phyloP scores from a whole-genome alignment of 2,329 filamentous ascomycete species.

The Reticulascus tulasneorum region DNA sequence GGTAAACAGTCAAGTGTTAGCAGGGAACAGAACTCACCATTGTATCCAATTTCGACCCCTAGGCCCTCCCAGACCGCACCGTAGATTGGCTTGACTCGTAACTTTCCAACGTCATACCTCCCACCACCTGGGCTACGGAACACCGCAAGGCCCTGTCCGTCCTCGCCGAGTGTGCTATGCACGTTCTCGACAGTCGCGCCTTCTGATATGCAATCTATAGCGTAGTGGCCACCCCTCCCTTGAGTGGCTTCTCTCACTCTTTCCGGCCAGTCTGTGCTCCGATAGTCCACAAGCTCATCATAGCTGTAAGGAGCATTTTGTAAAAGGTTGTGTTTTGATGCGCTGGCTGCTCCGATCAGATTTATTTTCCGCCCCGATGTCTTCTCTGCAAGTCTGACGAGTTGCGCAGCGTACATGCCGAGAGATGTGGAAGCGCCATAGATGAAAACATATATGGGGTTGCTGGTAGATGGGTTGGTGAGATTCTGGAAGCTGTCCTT shows the following conservation, averaged over 20 bases:
- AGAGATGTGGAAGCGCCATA: conserved; percentile 29
- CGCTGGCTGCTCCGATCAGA: conserved; percentile 26
- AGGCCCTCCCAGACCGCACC: conserved; percentile 39
- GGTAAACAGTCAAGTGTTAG: not conserved
- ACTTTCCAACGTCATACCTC: conserved; percentile 15
- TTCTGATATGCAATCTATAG: conserved; percentile 36
- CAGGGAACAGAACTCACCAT: conserved; percentile 21
- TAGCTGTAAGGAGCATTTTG: conserved; percentile 30
- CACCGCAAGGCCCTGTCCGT: conserved; percentile 20
- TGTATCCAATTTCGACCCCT: conserved; percentile 34
- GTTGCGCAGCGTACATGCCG: conserved; percentile 27
- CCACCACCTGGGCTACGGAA: conserved; percentile 20
- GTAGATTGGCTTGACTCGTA: conserved; percentile 29
- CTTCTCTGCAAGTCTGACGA: conserved; percentile 15
- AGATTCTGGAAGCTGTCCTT: not conserved
- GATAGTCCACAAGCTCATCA: conserved; percentile 34
- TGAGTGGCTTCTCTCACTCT: conserved; percentile 21
- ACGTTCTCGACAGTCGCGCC: conserved; percentile 27
- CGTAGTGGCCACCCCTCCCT: conserved; percentile 27
- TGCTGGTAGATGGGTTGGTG: not conserved
- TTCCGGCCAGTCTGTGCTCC: conserved; percentile 26
- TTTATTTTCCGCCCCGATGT: conserved; percentile 10
- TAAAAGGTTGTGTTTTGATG: conserved; percentile 20
- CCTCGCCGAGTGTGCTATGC: conserved; percentile 19
- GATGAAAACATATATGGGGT: conserved; percentile 19